A percentile compares a stretch with the other conserved stretches of the same genome.
phyloP scores from a whole-genome alignment of 1,284 basidiomycete genomes.

The Blastosporella zonata region DNA sequence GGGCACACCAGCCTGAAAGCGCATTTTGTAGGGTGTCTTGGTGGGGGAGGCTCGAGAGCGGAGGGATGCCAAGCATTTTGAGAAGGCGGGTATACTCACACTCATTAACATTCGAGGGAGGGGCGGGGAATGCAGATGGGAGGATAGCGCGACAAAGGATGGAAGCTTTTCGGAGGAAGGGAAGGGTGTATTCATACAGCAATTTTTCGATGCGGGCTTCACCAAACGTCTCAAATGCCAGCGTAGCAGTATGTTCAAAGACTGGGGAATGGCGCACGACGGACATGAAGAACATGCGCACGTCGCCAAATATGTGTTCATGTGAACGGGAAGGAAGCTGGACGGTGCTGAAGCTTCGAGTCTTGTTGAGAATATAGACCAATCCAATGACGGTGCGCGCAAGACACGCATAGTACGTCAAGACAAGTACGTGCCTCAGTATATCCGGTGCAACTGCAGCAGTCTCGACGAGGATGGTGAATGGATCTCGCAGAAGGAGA shows the following conservation, averaged over 20 bases:
- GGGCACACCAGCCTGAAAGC: conserved; percentile 80
- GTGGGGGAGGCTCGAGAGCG: conserved; percentile 71
- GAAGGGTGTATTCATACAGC: conserved; percentile 87
- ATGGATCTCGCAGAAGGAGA: conserved; percentile 82
- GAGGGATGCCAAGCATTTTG: conserved; percentile 73
- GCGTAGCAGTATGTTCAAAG: conserved; percentile 75
- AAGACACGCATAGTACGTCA: conserved; percentile 87
- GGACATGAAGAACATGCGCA: conserved; percentile 83
- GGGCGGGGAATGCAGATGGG: conserved; percentile 56
- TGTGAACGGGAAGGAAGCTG: conserved; percentile 47
- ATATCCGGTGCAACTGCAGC: conserved; percentile 88
- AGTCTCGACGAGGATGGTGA: conserved; percentile 83
- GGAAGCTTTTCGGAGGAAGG: conserved; percentile 89
- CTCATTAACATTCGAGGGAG: conserved; percentile 35
- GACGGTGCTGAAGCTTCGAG: conserved; percentile 48
- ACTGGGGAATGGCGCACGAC: conserved; percentile 77
- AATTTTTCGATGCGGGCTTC: conserved; percentile 83
- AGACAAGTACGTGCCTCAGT: conserved; percentile 78
- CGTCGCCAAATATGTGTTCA: conserved; percentile 70
- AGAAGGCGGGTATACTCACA: conserved; percentile 81
- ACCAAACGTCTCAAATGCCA: conserved; percentile 74
- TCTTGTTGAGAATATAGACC: conserved; percentile 75
- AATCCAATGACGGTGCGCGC: conserved; percentile 82
- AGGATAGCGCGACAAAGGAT: conserved; percentile 82
- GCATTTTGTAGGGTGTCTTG: conserved; percentile 83